Evolutionary conservation across 768 basidiomycete genomes (phyloP).

Genomic region (Podaxis sp.): DNA sequence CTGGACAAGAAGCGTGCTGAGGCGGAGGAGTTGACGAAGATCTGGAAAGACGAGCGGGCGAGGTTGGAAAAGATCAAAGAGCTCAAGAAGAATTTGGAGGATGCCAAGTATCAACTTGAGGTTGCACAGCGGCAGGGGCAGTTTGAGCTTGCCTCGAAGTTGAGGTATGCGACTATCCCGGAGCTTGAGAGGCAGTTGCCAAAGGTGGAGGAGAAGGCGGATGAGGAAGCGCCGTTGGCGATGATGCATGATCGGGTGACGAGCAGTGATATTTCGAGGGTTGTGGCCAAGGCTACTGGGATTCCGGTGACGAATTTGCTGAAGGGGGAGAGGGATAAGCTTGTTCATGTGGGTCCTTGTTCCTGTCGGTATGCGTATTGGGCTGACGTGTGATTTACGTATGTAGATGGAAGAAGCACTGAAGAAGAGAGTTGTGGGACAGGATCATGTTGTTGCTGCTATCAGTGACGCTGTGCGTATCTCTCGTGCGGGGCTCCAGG

Average conservation of each 20-base stretch:
- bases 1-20: constrained; percentile 61
- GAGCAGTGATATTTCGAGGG: constrained; percentile 84
- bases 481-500: constrained; percentile 87
- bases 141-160: constrained; percentile 78
- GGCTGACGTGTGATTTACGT: not conserved
- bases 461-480: constrained; percentile 91
- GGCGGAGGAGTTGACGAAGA: constrained; percentile 55
- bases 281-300: constrained; percentile 86
- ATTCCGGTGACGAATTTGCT: constrained; percentile 88
- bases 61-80: constrained; percentile 70
- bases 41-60: constrained; percentile 79
- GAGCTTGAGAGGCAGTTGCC: constrained; percentile 75
- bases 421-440: constrained; percentile 77
- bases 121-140: constrained; percentile 89
- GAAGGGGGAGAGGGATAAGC: constrained; percentile 86
- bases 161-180: constrained; percentile 84
- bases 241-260: constrained; percentile 88
- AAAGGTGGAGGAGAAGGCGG: constrained; percentile 43
- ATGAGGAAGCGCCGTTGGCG: constrained; percentile 49
- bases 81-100: constrained; percentile 73
- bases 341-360: constrained; percentile 68
- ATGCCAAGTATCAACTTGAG: constrained; percentile 83
- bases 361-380: not conserved
- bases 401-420: constrained; percentile 85
- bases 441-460: constrained; percentile 83